These are phyloP conservation scores for Pneumocystis canis DNA, from an alignment of 1,139 yeast species.

Conservation along the genomic window DNA sequence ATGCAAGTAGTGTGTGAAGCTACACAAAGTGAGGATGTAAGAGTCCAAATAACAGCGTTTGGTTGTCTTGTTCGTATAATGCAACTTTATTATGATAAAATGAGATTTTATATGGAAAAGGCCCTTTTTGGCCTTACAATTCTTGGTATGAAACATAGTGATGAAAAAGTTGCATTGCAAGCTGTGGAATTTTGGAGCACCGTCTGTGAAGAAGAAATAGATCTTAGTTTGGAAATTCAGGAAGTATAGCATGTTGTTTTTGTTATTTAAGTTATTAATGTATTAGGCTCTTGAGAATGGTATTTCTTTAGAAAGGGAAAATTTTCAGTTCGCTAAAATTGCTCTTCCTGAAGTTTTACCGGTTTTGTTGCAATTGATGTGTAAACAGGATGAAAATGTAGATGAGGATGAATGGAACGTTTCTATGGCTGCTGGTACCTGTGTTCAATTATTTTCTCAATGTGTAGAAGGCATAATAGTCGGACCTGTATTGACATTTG, in stretches of 20 bases:
- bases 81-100: slow-evolving; percentile 73
- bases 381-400: slow-evolving; percentile 71
- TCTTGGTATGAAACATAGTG: slow-evolving; percentile 73
- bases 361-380: slow-evolving; percentile 59
- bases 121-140: slow-evolving; percentile 85
- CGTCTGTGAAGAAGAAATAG: slow-evolving; percentile 90
- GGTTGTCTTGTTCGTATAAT: slow-evolving; percentile 90
- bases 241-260: slow-evolving; percentile 33
- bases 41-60: slow-evolving; percentile 84
- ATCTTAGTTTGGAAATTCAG: slow-evolving; percentile 51
- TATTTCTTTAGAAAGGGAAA: slow-evolving; percentile 19
- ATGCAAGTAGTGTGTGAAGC: slow-evolving; percentile 99
- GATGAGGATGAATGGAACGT: slow-evolving; percentile 94
- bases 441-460: slow-evolving; percentile 85
- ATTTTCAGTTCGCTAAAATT: slow-evolving; percentile 61
- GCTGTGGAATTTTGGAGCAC: slow-evolving; percentile 98
- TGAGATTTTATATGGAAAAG: slow-evolving; percentile 94
- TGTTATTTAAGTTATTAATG: neutral
- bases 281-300: slow-evolving; percentile 19
- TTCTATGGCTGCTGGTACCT: slow-evolving; percentile 97
- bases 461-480: slow-evolving; percentile 76
- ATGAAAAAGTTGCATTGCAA: slow-evolving; percentile 89
- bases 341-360: slow-evolving; percentile 82
- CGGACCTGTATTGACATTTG: slow-evolving; percentile 70
- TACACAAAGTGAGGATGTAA: slow-evolving; percentile 71